Base-by-base conservation (phyloP, 1,284 basidiomycete genomes). In the Tylopilus microsporus region DNA sequence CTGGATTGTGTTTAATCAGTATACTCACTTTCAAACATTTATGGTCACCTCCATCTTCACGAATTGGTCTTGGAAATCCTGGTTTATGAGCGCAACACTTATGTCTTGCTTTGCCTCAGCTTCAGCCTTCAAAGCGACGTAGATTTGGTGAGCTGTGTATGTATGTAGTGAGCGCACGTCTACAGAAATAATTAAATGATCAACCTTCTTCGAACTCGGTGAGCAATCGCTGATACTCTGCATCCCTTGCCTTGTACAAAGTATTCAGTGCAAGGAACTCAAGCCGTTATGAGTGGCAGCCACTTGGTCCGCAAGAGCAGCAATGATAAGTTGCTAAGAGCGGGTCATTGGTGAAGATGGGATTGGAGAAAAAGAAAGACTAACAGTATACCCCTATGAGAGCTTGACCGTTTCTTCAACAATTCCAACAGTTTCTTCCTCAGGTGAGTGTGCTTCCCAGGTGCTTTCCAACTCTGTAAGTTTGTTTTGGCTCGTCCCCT, bases 241-340 rank as follows among this genome's bases (percentile, higher is more conserved):
- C 77, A 56, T 86, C 82, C 60, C 85, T 85, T 63, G 77, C 75
- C 45, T 82, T 73, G 62, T 79, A 82, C 25, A 86, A 68, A 3
- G 71, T 73, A 57, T 88, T 79, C 21, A 93, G 76, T 1, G 83
- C 83, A 5, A 91, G 59, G 55, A 78, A 81, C 62, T 84, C 76
- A 21, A 94, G 75, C 82, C 84, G 2, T 81, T 70, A 13, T 75
- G 76, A 2, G 86, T 85, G 7, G 81, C 81, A 36, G 79, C 79
- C 5, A 70, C 70, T 68, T 88, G 85, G 55, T 86, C 81, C 12
- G 74, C 69, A 49, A 87, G 80, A n/a, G 83, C 76, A 9, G 75
- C 74, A 16, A 76, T 76, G 39, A 83, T 77, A 19, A 86, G 74
- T 56, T 76, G 75, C 89, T 91, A 61, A 32, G 53, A 42, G 39